Evolutionary conservation across 1,284 basidiomycete genomes (phyloP).

Genomic region (Phaffia rhodozyma): DNA sequence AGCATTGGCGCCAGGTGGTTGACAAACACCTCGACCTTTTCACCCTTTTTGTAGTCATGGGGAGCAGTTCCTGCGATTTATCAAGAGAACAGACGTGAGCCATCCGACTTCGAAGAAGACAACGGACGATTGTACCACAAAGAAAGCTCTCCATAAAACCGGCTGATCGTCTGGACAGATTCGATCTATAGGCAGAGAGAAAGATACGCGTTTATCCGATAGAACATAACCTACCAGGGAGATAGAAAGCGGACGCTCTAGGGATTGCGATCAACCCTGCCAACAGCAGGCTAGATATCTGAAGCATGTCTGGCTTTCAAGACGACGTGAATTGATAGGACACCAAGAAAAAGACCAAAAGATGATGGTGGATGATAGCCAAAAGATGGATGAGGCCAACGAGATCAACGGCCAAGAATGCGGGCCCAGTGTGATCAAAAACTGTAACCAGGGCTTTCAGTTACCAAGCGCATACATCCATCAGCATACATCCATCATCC

Average conservation of each 20-base stretch:
- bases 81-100: background rate
- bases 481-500: too few relatives aligned
- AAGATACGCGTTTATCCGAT: background rate
- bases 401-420: too few relatives aligned
- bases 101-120: background rate
- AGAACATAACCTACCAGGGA: conserved; percentile 40
- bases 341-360: too few relatives aligned
- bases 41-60: conserved; percentile 56
- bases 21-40: conserved; percentile 41
- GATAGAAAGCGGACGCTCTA: conserved; percentile 46
- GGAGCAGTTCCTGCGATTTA: conserved; percentile 48
- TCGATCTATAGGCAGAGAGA: background rate
- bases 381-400: too few relatives aligned
- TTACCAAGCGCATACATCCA: too few relatives aligned
- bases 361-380: too few relatives aligned
- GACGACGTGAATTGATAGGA: too few relatives aligned
- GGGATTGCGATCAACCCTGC: conserved; percentile 9
- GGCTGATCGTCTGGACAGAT: background rate
- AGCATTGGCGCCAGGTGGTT: conserved; percentile 81
- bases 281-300: too few relatives aligned
- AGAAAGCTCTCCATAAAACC: background rate
- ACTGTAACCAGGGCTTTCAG: too few relatives aligned
- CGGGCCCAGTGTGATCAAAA: too few relatives aligned
- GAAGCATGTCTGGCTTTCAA: too few relatives aligned
- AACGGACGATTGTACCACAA: background rate